Conservation (phyloP, 768 basidiomycete species). For the Lactarius psammicola region DNA sequence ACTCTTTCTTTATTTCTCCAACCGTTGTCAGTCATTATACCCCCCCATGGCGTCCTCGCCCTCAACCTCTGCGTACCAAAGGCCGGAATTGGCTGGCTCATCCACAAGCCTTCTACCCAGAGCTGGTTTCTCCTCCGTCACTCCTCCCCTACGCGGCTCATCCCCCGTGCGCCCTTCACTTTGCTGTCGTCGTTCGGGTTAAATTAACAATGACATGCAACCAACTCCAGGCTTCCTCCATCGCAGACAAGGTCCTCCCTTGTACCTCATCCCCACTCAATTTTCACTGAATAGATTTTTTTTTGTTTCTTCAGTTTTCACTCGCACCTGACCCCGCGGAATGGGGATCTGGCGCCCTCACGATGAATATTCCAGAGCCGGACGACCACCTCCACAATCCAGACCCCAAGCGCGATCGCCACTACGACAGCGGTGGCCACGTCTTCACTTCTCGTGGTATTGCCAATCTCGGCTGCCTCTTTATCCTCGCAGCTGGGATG, state of each 20-base stretch:
- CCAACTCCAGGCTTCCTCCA: slow-evolving; percentile 12
- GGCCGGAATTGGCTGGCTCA: slow-evolving; percentile 22
- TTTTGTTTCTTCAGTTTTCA: slow-evolving; percentile 36
- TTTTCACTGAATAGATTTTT: background rate
- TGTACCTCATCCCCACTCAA: background rate
- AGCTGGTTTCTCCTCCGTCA: background rate
- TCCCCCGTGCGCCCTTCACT: slow-evolving; percentile 9
- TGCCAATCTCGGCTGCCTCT: slow-evolving; percentile 64
- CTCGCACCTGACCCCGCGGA: slow-evolving; percentile 46
- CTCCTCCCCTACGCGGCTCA: background rate
- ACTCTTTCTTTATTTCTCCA: background rate
- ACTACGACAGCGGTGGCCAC: slow-evolving; percentile 54
- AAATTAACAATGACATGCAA: background rate
- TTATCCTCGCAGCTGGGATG: slow-evolving; percentile 49
- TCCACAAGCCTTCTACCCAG: slow-evolving; percentile 23
- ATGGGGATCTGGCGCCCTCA: slow-evolving; percentile 49
- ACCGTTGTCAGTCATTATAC: background rate
- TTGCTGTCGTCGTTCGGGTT: background rate
- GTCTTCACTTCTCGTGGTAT: slow-evolving; percentile 63
- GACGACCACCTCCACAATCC: slow-evolving; percentile 69
- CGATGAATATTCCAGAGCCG: slow-evolving; percentile 47
- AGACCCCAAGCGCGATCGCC: slow-evolving; percentile 51
- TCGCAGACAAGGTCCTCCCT: slow-evolving; percentile 22
- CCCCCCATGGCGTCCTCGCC: slow-evolving; percentile 6
- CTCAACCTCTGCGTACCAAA: slow-evolving; percentile 7